A percentile compares a stretch with the other conserved stretches of the same genome.
Evolutionary conservation across 768 basidiomycete species (phyloP).

Genomic region (Lactifluus echinatus): DNA sequence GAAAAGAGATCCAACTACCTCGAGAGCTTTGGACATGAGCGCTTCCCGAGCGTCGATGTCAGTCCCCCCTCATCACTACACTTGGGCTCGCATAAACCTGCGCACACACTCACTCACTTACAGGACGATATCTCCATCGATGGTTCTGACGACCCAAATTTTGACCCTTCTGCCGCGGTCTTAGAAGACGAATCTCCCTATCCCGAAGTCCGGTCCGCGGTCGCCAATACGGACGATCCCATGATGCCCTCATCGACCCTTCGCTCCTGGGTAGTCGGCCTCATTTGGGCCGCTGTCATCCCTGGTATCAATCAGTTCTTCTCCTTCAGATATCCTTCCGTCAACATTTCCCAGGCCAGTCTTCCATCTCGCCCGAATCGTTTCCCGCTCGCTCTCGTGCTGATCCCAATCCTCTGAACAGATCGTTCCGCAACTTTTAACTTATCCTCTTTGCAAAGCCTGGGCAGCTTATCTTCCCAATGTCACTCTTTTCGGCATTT

Average conservation of each 20-base stretch:
- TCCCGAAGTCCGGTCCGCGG: constrained; percentile 44
- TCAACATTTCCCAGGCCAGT: constrained; percentile 25
- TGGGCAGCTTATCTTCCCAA: constrained; percentile 50
- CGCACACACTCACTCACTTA: no score
- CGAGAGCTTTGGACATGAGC: constrained; percentile 12
- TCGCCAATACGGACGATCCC: constrained; percentile 41
- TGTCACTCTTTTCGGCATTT: constrained; percentile 41
- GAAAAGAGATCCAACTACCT: constrained; percentile 21
- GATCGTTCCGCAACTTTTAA: constrained; percentile 60
- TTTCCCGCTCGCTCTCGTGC: neutral
- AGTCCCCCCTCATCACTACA: no score
- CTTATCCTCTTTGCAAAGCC: constrained; percentile 54
- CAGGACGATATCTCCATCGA: constrained; percentile 17
- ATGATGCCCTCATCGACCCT: constrained; percentile 31
- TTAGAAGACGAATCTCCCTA: constrained; percentile 44
- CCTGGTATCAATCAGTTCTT: constrained; percentile 76
- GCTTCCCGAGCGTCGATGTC: neutral
- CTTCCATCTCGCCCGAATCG: neutral
- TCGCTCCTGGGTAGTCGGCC: constrained; percentile 32
- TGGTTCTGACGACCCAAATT: constrained; percentile 30
- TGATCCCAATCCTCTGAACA: constrained; percentile 4
- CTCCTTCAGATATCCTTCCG: constrained; percentile 56
- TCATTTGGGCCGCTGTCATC: constrained; percentile 47
- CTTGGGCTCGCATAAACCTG: no score
- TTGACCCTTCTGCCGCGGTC: constrained; percentile 25